Evolutionary conservation across 164 flowering plant species (phyloP), one percentile per base, ranked within the genome.

Genomic region (Magnolia sinica): DNA sequence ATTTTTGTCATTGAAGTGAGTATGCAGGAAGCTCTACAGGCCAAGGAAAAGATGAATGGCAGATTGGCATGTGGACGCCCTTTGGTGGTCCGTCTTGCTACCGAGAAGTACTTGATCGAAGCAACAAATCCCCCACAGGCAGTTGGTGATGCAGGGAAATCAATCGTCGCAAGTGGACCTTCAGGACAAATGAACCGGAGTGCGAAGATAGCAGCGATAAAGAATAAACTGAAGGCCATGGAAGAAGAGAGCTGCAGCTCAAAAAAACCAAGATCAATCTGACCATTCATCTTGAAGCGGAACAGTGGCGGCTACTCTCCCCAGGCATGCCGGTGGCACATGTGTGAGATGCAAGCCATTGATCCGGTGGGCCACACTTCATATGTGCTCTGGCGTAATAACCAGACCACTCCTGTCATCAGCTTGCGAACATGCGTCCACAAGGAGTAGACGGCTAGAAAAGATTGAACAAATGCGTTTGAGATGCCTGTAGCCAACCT

Each of bases 21-120:
- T 65, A 89, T 88, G 94, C 90, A 94, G 98, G 97, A 94, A 86
- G 98, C 97, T 76, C 75, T 83, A 83, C 50, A 85, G 81, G 98
- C 97, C 45, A 90, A 90, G 86, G 95, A 92, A 87, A 92, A 89
- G 84, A 92, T 94, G 96, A 87, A 92, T 77, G 96, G 96, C 55
- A 90, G 85, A 77, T 77, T 90, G 81, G 95, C 91, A 68, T 87
- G 91, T 84, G 96, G 96, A 1, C 93, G 98, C 19, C 97, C 97
- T 52, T 80, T 92, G 82, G 88, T 91, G 74, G 95, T 94, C 52
- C 96, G 90, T 13, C 88, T 90, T 55, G 91, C 97, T 20, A 86
- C 88, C 68, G 98, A 94, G 85, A 94, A 91, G 71, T 59, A 70
- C 81, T 24, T 81, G 75, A 79, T 76, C 2, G 90, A 89, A 73